Percentiles rank a stretch among this genome's conserved stretches.
These are phyloP conservation scores for Sclerotinia borealis DNA, from an alignment of 2,329 filamentous ascomycete genomes.

Conservation along the genomic window DNA sequence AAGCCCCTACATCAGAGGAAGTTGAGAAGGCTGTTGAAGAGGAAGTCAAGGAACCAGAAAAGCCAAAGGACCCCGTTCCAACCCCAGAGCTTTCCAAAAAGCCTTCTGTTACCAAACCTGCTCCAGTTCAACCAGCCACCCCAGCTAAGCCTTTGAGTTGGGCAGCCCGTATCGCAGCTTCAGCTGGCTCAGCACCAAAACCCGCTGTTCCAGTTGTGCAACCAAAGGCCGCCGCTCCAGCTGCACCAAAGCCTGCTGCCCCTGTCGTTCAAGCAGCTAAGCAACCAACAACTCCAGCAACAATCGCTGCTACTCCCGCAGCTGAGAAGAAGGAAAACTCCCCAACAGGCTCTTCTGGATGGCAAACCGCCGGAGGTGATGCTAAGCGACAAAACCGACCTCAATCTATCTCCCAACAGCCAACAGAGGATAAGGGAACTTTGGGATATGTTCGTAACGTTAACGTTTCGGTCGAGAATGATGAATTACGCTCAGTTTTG, in stretches of 20 bases:
- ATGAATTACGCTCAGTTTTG: conserved; percentile 64
- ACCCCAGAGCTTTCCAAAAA: conserved; percentile 37
- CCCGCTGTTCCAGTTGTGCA: conserved; percentile 43
- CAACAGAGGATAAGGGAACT: conserved; percentile 66
- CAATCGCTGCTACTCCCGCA: conserved; percentile 43
- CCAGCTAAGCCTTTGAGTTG: conserved; percentile 62
- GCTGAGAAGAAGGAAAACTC: conserved; percentile 32
- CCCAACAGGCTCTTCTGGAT: conserved; percentile 47
- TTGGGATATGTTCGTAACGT: conserved; percentile 96
- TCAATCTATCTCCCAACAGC: conserved; percentile 52
- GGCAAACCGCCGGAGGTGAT: conserved; percentile 76
- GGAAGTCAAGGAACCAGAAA: conserved; percentile 51
- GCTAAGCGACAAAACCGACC: conserved; percentile 77
- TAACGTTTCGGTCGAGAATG: conserved; percentile 75
- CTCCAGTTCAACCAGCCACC: conserved; percentile 33
- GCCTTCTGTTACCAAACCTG: conserved; percentile 44
- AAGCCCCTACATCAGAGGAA: conserved; percentile 39
- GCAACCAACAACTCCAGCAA: conserved; percentile 22
- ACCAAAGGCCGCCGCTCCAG: conserved; percentile 51
- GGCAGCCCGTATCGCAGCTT: conserved; percentile 63
- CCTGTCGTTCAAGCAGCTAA: conserved; percentile 34
- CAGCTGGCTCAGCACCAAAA: conserved; percentile 48
- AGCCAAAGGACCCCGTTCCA: conserved; percentile 58
- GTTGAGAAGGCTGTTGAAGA: conserved; percentile 50
- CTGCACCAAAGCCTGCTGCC: conserved; percentile 40